A percentile compares a stretch with the other conserved stretches of the same genome.
phyloP scores from a whole-genome alignment of 1,139 yeast genomes.

The Magnusiomyces sp. region DNA sequence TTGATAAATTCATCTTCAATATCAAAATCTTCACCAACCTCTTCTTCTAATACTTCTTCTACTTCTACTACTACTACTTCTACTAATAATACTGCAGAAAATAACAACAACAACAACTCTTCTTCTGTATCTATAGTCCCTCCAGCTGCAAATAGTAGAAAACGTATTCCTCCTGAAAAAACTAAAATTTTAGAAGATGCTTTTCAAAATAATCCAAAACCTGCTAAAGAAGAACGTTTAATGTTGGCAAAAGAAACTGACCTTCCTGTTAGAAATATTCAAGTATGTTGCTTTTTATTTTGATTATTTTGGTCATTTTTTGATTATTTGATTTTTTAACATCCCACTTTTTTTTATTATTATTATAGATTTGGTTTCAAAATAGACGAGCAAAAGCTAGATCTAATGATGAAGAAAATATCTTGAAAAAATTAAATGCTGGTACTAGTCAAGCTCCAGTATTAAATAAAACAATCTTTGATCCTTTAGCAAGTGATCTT shows the following conservation, averaged over 20 bases:
- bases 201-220: slow-evolving; percentile 26
- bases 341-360: not conserved
- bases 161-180: slow-evolving; percentile 25
- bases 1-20: not conserved
- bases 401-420: slow-evolving; percentile 20
- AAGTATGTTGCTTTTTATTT: slow-evolving; percentile 12
- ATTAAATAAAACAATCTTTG: no score
- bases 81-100: slow-evolving; percentile 2
- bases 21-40: slow-evolving; percentile 1
- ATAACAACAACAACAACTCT: slow-evolving; percentile 9
- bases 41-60: not conserved
- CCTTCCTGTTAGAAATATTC: slow-evolving; percentile 25
- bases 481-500: no score
- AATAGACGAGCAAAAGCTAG: slow-evolving; percentile 27
- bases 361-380: slow-evolving; percentile 26
- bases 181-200: slow-evolving; percentile 23
- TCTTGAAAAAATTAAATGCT: slow-evolving; percentile 11
- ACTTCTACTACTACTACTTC: not conserved
- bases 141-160: slow-evolving; percentile 16
- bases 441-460: no score
- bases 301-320: not conserved
- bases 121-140: not conserved
- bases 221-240: slow-evolving; percentile 25
- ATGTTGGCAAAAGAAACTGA: slow-evolving; percentile 23
- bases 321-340: not conserved